Evolutionary conservation across 331 rosid species (phyloP), one percentile per base, ranked within the genome.

Genomic region (Spiraea crenata): DNA sequence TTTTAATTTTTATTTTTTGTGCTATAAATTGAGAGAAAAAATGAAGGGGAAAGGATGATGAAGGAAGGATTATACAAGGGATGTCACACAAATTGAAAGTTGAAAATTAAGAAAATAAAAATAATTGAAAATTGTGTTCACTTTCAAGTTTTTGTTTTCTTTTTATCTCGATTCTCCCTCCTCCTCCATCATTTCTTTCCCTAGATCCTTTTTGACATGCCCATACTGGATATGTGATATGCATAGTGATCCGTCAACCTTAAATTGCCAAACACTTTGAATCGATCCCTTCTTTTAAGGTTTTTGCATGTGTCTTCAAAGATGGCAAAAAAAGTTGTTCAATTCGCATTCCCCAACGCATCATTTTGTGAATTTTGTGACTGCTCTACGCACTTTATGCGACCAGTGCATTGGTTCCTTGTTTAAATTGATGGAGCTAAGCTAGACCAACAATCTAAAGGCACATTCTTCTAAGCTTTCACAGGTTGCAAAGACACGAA

Each of bases 331-430:
- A 35, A 63, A 7, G 62, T 55, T 7, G 41, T 44, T 55, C 37
- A 37, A 64, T 47, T 34, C 57, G 48, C 78, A 45, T 57, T 47
- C 15, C 58, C 59, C 67, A 65, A 74, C 38, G 42, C 7, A 20
- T 63, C 11, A 54, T 55, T 25, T 25, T 25, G 31, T 25, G 31
- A 25, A 25, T 25, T 25, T 25, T 70, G 56, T 45, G 16, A 47
- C 44, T 15, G 56, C 56, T 31, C 25, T 4, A 54, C n/a, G 59
- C 34, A n/a, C 9, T 4, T 51, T 51, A 7, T 4, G 4, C 42
- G 20, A 7, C n/a, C 25, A 64, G 20, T 65, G 70, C 14, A 2
- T 49, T 44, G 20, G 57, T 19, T 7, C 20, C 10, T 63, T 13
- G 16, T 9, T 7, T 46, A 14, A 34, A 65, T 65, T 35, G 57